Evolutionary conservation across 257 asterid genomes (phyloP), one percentile per base, ranked within the genome.

Genomic region (Thymus mandschuricus): DNA sequence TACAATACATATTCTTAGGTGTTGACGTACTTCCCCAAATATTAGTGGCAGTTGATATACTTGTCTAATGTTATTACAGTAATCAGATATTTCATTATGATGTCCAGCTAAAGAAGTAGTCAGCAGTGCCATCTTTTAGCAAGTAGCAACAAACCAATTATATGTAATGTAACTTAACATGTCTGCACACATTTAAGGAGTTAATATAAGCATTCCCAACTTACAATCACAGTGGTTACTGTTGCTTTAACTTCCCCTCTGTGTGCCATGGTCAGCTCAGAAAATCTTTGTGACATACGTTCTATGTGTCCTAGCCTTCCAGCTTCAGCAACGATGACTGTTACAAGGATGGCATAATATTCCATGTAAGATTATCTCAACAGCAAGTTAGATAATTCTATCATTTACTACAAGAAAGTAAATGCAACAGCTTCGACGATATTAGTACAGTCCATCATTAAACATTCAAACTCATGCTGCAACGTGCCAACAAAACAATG

Each of bases 181-280:
- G 13, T 30, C 9, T 34, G 45, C n/a, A 11, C 40, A 65, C 69
- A 45, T 61, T 28, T 49, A 50, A 8, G 44, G 64, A 50, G 44
- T 69, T 28, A 44, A 69, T 64, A 38, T 46, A 45, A 40, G 41
- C 63, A 46, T 12, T 30, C 51, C 68, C 63, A 70, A 86, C 97
- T 91, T 82, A 91, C 97, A 73, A 94, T 91, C 66, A 89, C 97
- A 71, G 97, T 60, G 72, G 97, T 91, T 35, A 94, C 97, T 76
- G 60, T 84, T 69, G 87, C 97, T 79, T 85, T 81, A 70, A 94
- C 87, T 83, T 94, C 97, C 60, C 97, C 97, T 83, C 80, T 85
- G 67, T 86, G 97, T 64, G 96, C 96, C 98, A 92, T 86, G 74
- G 90, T 87, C 70, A 89, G 81, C 86, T 89, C 92, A 13, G 87